Conservation (phyloP, 2,329 filamentous ascomycete species). For the Exophiala spinifera region DNA sequence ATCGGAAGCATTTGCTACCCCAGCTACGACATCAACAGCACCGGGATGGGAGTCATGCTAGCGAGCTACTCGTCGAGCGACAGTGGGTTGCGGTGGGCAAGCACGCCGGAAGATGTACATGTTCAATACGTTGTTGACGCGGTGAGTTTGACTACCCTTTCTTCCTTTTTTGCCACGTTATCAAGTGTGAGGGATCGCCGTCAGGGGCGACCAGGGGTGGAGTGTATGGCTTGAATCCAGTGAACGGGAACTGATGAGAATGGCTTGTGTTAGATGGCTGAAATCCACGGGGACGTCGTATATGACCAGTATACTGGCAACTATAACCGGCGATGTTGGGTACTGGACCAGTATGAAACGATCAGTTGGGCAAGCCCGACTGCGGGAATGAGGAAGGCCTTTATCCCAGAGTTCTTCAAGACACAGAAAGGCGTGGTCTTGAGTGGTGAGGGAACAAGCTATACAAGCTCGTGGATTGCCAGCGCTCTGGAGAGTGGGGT, state of each 20-base stretch:
- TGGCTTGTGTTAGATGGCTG: constrained; percentile 49
- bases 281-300: constrained; percentile 63
- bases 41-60: constrained; percentile 60
- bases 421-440: constrained; percentile 69
- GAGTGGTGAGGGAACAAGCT: constrained; percentile 66
- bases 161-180: background rate
- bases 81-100: constrained; percentile 44
- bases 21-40: constrained; percentile 63
- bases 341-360: constrained; percentile 57
- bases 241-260: too few species aligned
- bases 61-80: constrained; percentile 51
- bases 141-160: background rate
- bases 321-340: constrained; percentile 65
- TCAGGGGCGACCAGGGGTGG: background rate
- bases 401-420: constrained; percentile 69
- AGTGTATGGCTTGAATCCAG: too few species aligned
- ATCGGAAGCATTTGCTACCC: constrained; percentile 66
- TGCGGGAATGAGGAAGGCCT: constrained; percentile 65
- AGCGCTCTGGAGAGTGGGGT: constrained; percentile 41
- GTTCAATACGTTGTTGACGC: constrained; percentile 55
- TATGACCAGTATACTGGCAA: constrained; percentile 62
- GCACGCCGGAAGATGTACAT: constrained; percentile 58
- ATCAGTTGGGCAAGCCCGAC: constrained; percentile 62
- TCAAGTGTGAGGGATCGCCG: too few species aligned
- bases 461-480: constrained; percentile 69